Conservation (phyloP, 139 green algal species). For the Micractinium sp. region DNA sequence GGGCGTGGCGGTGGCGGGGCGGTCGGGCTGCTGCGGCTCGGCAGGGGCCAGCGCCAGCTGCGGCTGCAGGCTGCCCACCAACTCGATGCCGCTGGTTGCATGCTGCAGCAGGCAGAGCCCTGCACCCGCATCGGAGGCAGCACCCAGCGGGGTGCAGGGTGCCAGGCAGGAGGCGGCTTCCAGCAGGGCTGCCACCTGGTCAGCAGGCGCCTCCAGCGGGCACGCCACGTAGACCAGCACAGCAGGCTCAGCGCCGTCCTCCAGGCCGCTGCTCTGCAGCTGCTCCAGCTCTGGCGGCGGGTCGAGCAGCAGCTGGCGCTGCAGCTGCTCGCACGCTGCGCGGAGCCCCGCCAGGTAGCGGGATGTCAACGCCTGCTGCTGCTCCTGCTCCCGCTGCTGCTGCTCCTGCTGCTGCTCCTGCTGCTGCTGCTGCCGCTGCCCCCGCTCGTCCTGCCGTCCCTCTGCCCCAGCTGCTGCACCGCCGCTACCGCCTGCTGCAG, state of each 20-base stretch:
- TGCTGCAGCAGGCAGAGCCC: background rate
- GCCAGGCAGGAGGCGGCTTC: slow-evolving; percentile 31
- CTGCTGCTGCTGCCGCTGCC: background rate
- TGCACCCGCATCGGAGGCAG: background rate
- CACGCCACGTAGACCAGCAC: slow-evolving; percentile 27
- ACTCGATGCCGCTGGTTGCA: background rate
- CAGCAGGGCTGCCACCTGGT: slow-evolving; percentile 12
- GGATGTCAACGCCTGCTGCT: background rate
- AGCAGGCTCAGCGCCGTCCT: background rate
- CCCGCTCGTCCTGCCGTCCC: background rate
- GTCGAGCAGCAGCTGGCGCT: slow-evolving; percentile 22
- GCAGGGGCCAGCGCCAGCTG: background rate
- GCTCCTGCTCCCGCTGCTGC: background rate
- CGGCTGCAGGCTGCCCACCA: background rate
- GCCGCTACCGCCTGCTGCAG: background rate
- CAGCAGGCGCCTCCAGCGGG: background rate
- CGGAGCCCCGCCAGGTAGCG: slow-evolving; percentile 22
- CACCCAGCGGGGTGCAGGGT: slow-evolving; percentile 23
- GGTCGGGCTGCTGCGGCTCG: slow-evolving; percentile 17
- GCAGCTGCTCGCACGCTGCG: slow-evolving; percentile 19
- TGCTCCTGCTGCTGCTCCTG: background rate
- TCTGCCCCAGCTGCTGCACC: background rate
- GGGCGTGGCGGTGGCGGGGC: background rate
- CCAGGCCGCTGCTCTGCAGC: background rate
- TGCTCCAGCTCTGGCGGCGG: slow-evolving; percentile 17